Evolutionary conservation across 2,329 filamentous ascomycete species (phyloP), one percentile per base, ranked within the genome.

Genomic region (Microsporum canis): DNA sequence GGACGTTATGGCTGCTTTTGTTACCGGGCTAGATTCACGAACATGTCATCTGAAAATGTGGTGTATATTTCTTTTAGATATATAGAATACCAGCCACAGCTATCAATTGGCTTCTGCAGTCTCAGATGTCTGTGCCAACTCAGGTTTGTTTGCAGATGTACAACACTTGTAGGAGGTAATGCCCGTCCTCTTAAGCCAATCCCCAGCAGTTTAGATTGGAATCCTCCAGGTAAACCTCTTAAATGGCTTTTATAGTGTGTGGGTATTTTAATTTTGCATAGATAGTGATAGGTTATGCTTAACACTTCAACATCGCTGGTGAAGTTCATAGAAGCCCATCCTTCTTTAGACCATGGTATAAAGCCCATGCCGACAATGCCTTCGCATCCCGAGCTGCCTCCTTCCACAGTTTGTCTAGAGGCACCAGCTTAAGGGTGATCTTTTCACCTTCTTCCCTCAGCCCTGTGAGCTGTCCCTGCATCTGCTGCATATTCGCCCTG

Each of bases 351-450:
- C 79, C 80, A 47, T 78, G 72, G 66, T 84, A 85, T 62, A 84
- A 67, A 5, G 80, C 79, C 74, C 79, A 77, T 5, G 80, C 82
- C 36, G 78, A 78, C 59, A 84, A 69, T 0, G 79, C 77, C 69
- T 85, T 85, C 6, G 74, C 80, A 72, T 85, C 82, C 39, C 81
- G 73, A 33, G 75, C 72, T 1, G 77, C 81, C 57, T 79, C 78
- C 65, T 75, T 81, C 80, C 82, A 85, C 56, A 82, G 63, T 47
- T 79, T 70, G 38, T 76, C 69, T 62, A 84, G 64, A 34, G 71
- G 74, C 12, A 83, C 79, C 17, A 85, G 67, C 67, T 81, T 83
- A 62, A 84, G 66, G 5, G 79, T 83, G 60, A 84, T 84, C 65
- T 80, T 83, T 70, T 84, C 82, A 1, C 80, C 80, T 58, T 83